Evolutionary conservation across 2,329 filamentous ascomycete species (phyloP).

Genomic region (Emmonsiellopsis sp.): DNA sequence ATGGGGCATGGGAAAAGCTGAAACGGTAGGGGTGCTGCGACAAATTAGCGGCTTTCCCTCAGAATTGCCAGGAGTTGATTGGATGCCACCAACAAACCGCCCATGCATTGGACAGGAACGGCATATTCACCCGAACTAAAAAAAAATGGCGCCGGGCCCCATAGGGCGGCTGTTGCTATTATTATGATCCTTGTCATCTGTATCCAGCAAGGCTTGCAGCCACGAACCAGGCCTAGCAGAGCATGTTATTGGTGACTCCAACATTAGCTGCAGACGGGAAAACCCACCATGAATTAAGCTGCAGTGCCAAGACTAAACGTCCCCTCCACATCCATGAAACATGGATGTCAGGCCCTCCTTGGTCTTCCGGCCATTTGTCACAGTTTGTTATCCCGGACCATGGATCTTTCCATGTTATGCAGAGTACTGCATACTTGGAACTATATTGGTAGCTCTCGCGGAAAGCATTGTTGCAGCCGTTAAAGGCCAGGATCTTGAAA

Average conservation of each 20-base stretch:
- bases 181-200: not conserved
- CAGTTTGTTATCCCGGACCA: no score
- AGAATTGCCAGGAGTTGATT: slow-evolving; percentile 1
- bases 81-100: not conserved
- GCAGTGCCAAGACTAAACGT: not conserved
- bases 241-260: not conserved
- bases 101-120: not conserved
- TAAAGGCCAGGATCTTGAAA: no score
- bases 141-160: not conserved
- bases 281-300: not conserved
- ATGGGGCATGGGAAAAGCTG: not conserved
- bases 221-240: not conserved
- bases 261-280: not conserved
- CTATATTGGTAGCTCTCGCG: no score
- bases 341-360: not conserved
- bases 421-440: no score
- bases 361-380: not conserved
- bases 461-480: no score
- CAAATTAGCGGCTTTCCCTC: not conserved
- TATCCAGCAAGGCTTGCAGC: not conserved
- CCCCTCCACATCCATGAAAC: not conserved
- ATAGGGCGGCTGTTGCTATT: not conserved
- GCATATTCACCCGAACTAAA: slow-evolving; percentile 1
- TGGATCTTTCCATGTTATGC: no score
- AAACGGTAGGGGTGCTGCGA: not conserved